Percentiles rank a stretch among this genome's conserved stretches.
phyloP scores from a whole-genome alignment of 768 basidiomycete species.

The Naganishia vaughanmartiniae region DNA sequence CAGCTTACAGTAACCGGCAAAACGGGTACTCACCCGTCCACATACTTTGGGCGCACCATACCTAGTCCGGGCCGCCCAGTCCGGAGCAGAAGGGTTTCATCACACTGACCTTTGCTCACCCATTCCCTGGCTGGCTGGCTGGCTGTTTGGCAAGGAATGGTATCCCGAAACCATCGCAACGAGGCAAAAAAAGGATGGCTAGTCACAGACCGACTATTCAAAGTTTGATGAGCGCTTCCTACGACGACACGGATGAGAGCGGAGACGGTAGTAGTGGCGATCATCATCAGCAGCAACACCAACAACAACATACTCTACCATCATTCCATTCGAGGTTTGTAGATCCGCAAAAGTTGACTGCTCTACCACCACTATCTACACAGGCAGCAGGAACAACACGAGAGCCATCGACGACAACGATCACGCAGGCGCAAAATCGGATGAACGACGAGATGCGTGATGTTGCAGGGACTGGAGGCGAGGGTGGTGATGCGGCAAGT shows the following conservation, averaged over 20 bases:
- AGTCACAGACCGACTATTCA: background rate
- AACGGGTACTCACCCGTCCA: no score
- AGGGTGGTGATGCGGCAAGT: background rate
- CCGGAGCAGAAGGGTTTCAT: no score
- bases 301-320: background rate
- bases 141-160: no score
- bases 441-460: slow-evolving; percentile 24
- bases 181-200: slow-evolving; percentile 1
- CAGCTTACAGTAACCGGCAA: no score
- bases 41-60: no score
- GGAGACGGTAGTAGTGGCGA: slow-evolving; percentile 10
- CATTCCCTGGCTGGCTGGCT: no score
- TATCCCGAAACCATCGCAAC: no score
- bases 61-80: no score
- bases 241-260: slow-evolving; percentile 19
- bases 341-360: background rate
- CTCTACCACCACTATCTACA: background rate
- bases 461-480: slow-evolving; percentile 21
- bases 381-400: background rate
- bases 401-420: background rate
- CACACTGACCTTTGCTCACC: no score
- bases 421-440: background rate
- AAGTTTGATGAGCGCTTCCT: slow-evolving; percentile 12
- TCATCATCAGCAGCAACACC: background rate
- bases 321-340: background rate